A percentile compares a stretch with the other conserved stretches of the same genome.
Evolutionary conservation across 176 grass and related monocot genomes (phyloP).

Genomic region (Aegilops tauschii): DNA sequence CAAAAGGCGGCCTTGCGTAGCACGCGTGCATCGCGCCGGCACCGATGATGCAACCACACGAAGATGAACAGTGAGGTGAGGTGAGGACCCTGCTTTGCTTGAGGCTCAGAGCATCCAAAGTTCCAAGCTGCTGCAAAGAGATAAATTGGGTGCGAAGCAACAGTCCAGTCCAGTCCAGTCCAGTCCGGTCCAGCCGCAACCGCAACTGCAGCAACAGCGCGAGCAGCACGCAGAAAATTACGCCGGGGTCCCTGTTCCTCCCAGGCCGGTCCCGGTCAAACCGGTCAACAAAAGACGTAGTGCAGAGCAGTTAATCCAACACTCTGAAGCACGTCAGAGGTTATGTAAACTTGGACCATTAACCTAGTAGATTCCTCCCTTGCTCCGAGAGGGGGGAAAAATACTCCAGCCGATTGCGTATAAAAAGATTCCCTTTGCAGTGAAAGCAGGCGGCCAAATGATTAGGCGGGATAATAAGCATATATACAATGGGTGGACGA

Average conservation of each 20-base stretch:
- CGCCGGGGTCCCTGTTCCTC: not conserved
- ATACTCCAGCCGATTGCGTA: not conserved
- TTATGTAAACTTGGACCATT: constrained; percentile 4
- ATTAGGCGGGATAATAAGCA: not conserved
- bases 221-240: constrained; percentile 13
- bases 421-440: constrained; percentile 22
- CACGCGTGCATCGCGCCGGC: not conserved
- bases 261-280: constrained; percentile 20
- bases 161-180: not conserved
- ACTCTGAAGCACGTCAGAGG: constrained; percentile 25
- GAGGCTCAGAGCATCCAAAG: constrained; percentile 17
- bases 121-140: not conserved
- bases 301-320: constrained; percentile 24
- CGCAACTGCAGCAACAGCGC: not conserved
- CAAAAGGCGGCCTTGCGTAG: not conserved
- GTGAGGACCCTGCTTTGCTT: not conserved
- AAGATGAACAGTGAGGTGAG: not conserved
- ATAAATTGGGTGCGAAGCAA: not conserved
- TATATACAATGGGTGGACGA: not conserved
- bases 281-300: constrained; percentile 28
- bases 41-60: not conserved
- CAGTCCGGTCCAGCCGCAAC: not conserved
- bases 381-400: constrained; percentile 15
- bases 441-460: constrained; percentile 24
- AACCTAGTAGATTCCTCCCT: constrained; percentile 30